phyloP scores from a whole-genome alignment of 345 rosid genomes.

The Eucalyptus grandis region DNA sequence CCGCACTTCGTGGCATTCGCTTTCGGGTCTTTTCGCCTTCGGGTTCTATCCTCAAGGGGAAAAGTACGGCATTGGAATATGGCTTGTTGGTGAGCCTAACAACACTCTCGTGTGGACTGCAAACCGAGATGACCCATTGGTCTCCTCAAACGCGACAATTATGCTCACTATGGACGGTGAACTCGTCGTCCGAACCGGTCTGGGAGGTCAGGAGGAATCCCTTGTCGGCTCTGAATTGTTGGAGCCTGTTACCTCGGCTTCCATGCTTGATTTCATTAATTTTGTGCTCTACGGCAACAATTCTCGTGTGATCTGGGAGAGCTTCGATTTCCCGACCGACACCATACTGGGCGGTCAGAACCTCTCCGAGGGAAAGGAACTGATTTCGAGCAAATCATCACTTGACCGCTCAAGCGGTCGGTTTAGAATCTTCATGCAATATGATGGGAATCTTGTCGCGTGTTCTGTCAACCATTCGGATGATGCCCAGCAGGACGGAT shows the following conservation, averaged over 20 bases:
- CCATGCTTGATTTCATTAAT: neutral
- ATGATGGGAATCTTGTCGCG: neutral
- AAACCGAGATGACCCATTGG: neutral
- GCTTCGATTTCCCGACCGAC: neutral
- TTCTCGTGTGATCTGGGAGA: neutral
- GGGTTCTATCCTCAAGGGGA: neutral
- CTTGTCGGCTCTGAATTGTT: neutral
- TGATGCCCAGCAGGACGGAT: neutral
- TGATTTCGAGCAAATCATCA: neutral
- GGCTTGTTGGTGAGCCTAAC: neutral
- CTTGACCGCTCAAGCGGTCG: neutral
- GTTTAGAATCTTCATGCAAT: neutral
- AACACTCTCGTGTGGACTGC: neutral
- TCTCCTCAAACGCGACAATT: neutral
- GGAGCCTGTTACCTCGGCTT: neutral
- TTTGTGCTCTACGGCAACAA: neutral
- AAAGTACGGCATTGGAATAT: neutral
- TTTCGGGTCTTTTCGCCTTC: fast-evolving
- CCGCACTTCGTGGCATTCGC: neutral
- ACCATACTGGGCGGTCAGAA: neutral
- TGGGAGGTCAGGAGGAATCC: neutral
- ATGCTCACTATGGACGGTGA: fast-evolving
- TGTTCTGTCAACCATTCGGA: neutral
- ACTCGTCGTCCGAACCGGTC: neutral
- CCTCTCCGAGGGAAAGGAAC: fast-evolving